Evolutionary conservation across 1,139 yeast genomes (phyloP), one percentile per base, ranked within the genome.

Genomic region (Taphrina deformans): DNA sequence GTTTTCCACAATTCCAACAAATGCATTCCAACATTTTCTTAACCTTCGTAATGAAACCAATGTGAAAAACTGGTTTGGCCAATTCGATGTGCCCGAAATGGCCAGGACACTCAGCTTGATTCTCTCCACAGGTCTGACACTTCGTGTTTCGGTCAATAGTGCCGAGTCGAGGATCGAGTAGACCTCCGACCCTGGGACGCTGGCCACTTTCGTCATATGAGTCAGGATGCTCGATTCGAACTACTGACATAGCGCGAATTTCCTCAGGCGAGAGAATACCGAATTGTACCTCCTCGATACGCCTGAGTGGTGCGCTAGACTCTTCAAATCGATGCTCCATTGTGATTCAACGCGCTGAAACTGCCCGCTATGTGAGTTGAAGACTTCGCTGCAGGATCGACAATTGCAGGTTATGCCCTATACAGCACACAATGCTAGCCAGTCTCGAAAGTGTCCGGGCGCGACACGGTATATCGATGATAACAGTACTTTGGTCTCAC

Each of bases 81-180:
- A 95, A 82, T 75, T 95, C 99, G 68, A 95, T 95, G 75, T 95
- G 99, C 71, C 99, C 99, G 78, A 95, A 95, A 79, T 95, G 99
- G 67, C 99, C 99, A 1, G 98, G 98, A 78, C 99, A 95, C 75
- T 93, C 99, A 67, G 95, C 90, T 97, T 93, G 93, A 73, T 95
- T 97, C 77, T 93, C 99, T 73, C 97, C 96, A 82, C 99, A 93
- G 77, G 99, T 93, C 80, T 92, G 98, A 82, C 99, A 93, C 79
- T 90, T 89, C 82, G 88, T 89, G 76, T 91, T 92, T 76, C 99
- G 86, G 78, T 95, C 99, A 72, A 93, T 93, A 10, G 98, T 89
- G 64, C 99, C 99, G 69, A 95, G 81, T 72, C 98, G 86, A 67
- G 99, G 98, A 75, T 95, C 99, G 75, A 92, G 92, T 70, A 95